Conservation (phyloP, 179 eudicot species). For the Sideroxylon spinosum region DNA sequence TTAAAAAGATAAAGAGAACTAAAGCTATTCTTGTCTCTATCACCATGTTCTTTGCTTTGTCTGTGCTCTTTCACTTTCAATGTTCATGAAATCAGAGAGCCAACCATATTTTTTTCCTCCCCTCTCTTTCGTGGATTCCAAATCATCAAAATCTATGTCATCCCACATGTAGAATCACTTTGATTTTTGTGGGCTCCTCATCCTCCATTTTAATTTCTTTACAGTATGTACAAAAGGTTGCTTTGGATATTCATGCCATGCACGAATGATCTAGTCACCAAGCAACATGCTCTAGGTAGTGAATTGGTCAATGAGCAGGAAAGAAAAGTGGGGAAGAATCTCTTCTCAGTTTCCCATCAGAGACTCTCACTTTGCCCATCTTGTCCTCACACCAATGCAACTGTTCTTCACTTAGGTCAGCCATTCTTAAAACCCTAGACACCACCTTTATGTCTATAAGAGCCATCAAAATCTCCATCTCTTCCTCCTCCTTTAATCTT, state of each 20-base stretch:
- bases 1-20: constrained; percentile 31
- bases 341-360: constrained; percentile 63
- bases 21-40: constrained; percentile 35
- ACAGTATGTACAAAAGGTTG: constrained; percentile 10
- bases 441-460: constrained; percentile 72
- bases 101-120: background rate
- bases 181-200: constrained; percentile 13
- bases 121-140: constrained; percentile 25
- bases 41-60: constrained; percentile 39
- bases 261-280: constrained; percentile 34
- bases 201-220: background rate
- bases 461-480: constrained; percentile 77
- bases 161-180: constrained; percentile 24
- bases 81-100: constrained; percentile 23
- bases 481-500: constrained; percentile 46
- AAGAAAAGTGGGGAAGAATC: constrained; percentile 94
- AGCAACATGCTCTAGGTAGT: constrained; percentile 16
- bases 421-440: constrained; percentile 81
- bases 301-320: constrained; percentile 53
- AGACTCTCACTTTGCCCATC: constrained; percentile 61
- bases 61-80: constrained; percentile 25
- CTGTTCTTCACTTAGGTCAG: constrained; percentile 58
- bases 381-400: constrained; percentile 89
- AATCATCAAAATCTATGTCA: constrained; percentile 28
- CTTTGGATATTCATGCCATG: constrained; percentile 29